phyloP scores from a whole-genome alignment of 495 filamentous ascomycete genomes.

The Parachaetomium inaequale region DNA sequence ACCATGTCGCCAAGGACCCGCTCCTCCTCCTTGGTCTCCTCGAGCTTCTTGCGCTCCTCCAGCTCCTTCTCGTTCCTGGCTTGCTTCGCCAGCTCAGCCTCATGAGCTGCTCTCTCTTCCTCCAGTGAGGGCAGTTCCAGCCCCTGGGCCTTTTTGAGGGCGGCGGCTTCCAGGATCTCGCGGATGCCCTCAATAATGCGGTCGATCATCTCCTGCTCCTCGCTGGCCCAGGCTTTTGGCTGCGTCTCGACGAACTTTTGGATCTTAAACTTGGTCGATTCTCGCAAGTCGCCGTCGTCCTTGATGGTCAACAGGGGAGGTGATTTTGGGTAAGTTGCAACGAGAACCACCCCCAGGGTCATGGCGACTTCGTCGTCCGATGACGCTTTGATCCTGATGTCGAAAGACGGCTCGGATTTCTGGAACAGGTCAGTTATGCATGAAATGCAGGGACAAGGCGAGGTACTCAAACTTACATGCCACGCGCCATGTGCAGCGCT shows the following conservation, averaged over 20 bases:
- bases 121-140: constrained; percentile 79
- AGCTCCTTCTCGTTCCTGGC: constrained; percentile 49
- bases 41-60: constrained; percentile 47
- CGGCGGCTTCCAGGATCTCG: constrained; percentile 85
- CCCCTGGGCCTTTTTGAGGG: constrained; percentile 65
- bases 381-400: constrained; percentile 68
- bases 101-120: constrained; percentile 74
- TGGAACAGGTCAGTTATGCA: constrained; percentile 27
- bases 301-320: constrained; percentile 70
- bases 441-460: neutral
- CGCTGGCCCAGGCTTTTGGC: constrained; percentile 58
- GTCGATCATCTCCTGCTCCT: constrained; percentile 77
- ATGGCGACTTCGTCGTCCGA: constrained; percentile 63
- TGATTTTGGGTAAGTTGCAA: constrained; percentile 91
- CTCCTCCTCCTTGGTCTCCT: constrained; percentile 70
- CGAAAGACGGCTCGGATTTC: constrained; percentile 79
- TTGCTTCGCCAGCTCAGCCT: constrained; percentile 47
- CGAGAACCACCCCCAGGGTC: constrained; percentile 66
- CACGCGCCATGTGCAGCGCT: constrained; percentile 71
- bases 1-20: constrained; percentile 69
- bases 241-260: constrained; percentile 65
- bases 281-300: constrained; percentile 56
- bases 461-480: constrained; percentile 58
- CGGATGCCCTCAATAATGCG: constrained; percentile 77
- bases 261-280: constrained; percentile 62